phyloP scores from a whole-genome alignment of 495 filamentous ascomycete genomes.

The Xylaria venustula region DNA sequence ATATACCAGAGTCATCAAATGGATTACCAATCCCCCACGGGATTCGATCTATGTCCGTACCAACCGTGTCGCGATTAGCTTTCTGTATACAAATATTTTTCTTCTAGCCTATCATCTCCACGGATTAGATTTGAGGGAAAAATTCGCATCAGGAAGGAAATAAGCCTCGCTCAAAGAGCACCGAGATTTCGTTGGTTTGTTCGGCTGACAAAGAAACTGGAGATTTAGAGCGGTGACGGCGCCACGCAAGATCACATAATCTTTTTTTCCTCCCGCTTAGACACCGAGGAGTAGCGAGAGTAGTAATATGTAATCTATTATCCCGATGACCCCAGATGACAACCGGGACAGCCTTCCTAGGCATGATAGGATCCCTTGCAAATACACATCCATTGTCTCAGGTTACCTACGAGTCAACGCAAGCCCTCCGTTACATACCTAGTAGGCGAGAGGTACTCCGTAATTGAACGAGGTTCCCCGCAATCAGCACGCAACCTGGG shows the following conservation, averaged over 20 bases:
- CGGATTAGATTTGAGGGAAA: not conserved
- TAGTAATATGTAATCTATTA: no score
- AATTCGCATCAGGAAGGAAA: not conserved
- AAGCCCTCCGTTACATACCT: no score
- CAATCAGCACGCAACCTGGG: not conserved
- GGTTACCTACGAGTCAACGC: no score
- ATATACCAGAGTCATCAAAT: not conserved
- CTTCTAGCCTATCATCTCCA: not conserved
- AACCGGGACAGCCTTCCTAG: no score
- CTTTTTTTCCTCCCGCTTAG: not conserved
- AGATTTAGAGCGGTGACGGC: not conserved
- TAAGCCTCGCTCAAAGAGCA: not conserved
- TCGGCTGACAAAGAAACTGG: not conserved
- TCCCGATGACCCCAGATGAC: not conserved
- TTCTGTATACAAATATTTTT: not conserved
- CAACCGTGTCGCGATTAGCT: no score
- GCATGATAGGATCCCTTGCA: no score
- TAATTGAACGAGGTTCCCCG: not conserved
- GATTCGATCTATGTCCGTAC: not conserved
- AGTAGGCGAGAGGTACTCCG: no score
- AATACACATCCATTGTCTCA: no score
- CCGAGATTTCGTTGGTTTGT: not conserved
- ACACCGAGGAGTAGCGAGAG: not conserved
- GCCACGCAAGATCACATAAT: not conserved
- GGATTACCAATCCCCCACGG: constrained; percentile 12